Percentiles rank a stretch among this genome's conserved stretches.
These are phyloP conservation scores for Lachancea nothofagi DNA, from an alignment of 805 yeast species.

Conservation along the genomic window DNA sequence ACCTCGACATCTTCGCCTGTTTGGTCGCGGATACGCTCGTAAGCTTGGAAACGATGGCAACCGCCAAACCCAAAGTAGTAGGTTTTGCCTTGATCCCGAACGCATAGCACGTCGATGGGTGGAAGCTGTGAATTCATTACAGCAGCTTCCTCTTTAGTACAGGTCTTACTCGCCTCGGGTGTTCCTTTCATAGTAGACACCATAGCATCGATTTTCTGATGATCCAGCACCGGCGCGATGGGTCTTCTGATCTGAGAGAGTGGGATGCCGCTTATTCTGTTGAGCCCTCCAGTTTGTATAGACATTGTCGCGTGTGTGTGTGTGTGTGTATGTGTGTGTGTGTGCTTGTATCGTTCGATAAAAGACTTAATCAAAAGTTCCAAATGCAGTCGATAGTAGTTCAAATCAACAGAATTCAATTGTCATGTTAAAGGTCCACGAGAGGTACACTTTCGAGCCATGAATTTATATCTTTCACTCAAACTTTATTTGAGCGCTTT, in stretches of 20 bases:
- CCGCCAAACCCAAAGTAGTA: constrained; percentile 86
- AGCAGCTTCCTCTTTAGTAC: constrained; percentile 38
- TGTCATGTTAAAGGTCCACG: no score
- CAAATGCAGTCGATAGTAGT: no score
- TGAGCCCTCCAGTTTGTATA: constrained; percentile 54
- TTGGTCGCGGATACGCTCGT: constrained; percentile 48
- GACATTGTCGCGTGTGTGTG: constrained; percentile 42
- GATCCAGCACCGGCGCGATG: constrained; percentile 77
- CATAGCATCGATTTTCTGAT: constrained; percentile 73
- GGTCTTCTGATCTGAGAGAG: constrained; percentile 67
- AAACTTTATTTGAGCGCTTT: neutral
- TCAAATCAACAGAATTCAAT: no score
- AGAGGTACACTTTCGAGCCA: neutral
- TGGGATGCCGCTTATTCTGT: constrained; percentile 47
- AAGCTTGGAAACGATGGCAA: constrained; percentile 85
- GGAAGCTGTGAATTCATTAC: constrained; percentile 58
- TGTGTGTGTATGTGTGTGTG: neutral
- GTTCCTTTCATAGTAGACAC: constrained; percentile 58
- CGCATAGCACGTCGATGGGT: constrained; percentile 71
- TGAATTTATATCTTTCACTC: neutral
- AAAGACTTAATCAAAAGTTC: no score
- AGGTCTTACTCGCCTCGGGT: constrained; percentile 62
- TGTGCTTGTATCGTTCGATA: no score
- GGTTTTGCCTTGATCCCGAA: constrained; percentile 54
- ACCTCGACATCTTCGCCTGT: constrained; percentile 41